Evolutionary conservation across 495 filamentous ascomycete species (phyloP).

Genomic region (Tuber microsphaerosporum): DNA sequence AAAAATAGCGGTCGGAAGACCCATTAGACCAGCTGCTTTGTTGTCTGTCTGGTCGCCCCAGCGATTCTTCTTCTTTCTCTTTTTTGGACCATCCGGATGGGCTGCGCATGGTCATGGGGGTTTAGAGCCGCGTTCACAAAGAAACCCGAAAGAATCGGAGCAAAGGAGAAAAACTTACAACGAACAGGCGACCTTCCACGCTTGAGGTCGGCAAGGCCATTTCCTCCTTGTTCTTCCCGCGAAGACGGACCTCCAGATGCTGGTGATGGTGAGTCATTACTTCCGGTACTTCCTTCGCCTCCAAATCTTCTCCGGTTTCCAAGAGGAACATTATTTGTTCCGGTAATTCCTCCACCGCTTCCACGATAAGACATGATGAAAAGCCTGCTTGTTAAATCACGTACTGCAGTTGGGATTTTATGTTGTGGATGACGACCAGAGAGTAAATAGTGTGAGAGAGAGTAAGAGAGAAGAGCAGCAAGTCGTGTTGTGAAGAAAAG

Average conservation of each 20-base stretch:
- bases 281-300: conserved; percentile 50
- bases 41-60: conserved; percentile 96
- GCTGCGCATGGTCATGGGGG: conserved; percentile 15
- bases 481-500: neutral
- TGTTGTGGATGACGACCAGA: neutral
- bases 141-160: conserved; percentile 1
- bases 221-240: conserved; percentile 14
- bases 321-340: conserved; percentile 95
- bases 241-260: conserved; percentile 22
- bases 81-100: conserved; percentile 37
- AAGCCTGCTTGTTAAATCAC: conserved; percentile 3
- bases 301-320: conserved; percentile 80
- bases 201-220: conserved; percentile 30
- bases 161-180: conserved; percentile 19
- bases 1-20: conserved; percentile 88
- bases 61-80: conserved; percentile 92
- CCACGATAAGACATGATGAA: conserved; percentile 40
- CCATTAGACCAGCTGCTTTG: conserved; percentile 96
- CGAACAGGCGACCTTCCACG: conserved; percentile 40
- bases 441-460: neutral
- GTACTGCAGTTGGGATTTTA: neutral
- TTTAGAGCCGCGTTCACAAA: neutral
- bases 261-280: conserved; percentile 34
- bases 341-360: conserved; percentile 65
- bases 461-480: neutral